Conservation (phyloP, 441 rosid genomes). For the Bocquillonia castaneifolia region DNA sequence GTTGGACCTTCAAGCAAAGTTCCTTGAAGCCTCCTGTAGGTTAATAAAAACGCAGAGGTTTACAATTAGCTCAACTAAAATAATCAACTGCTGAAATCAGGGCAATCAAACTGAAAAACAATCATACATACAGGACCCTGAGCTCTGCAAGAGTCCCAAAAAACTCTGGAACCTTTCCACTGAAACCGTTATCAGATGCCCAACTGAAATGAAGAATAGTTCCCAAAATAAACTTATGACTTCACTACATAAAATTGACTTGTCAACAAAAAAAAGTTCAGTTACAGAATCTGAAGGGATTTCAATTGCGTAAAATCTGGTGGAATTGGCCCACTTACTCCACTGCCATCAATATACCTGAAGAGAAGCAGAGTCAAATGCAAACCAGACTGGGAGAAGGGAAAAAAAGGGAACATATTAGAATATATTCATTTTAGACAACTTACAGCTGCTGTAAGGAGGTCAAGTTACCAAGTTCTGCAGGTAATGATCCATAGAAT, state of each 20-base stretch:
- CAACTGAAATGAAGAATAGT: conserved; percentile 34
- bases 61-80: not conserved
- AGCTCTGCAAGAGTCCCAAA: conserved; percentile 41
- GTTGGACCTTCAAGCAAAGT: conserved; percentile 52
- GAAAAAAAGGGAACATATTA: not conserved
- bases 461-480: conserved; percentile 40
- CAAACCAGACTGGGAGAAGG: conserved; percentile 14
- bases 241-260: not conserved
- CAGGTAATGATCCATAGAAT: conserved; percentile 44
- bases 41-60: conserved; percentile 5
- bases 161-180: conserved; percentile 46
- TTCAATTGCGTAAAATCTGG: conserved; percentile 44
- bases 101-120: not conserved
- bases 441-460: conserved; percentile 50
- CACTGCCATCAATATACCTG: conserved; percentile 59
- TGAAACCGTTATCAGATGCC: conserved; percentile 57
- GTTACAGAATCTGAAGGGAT: conserved; percentile 45
- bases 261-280: conserved; percentile 5
- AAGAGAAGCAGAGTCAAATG: conserved; percentile 17
- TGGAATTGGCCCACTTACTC: conserved; percentile 49
- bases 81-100: conserved; percentile 1
- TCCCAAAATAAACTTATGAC: not conserved
- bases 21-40: conserved; percentile 44
- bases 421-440: not conserved
- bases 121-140: conserved; percentile 37